phyloP scores from a whole-genome alignment of 305 asterid genomes.

The Rubia tinctorum region DNA sequence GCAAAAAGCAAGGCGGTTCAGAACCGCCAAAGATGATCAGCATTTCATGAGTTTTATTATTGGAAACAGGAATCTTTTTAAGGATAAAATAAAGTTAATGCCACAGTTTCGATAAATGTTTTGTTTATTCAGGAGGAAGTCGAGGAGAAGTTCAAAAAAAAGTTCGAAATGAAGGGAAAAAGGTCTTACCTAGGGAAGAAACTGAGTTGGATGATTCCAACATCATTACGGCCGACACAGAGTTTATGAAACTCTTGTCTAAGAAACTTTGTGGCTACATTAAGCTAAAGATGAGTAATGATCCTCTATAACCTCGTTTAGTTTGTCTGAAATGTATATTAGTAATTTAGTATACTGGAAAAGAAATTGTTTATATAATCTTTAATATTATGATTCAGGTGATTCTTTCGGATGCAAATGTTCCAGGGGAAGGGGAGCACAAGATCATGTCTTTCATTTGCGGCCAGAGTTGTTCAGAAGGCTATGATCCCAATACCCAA shows the following conservation, averaged over 20 bases:
- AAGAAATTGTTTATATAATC: not conserved
- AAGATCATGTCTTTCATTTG: slow-evolving; percentile 60
- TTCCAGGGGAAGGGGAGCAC: slow-evolving; percentile 75
- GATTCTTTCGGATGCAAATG: slow-evolving; percentile 58
- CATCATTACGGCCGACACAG: too few relatives aligned
- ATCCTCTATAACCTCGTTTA: slow-evolving; percentile 20
- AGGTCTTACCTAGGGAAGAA: too few relatives aligned
- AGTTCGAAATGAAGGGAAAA: too few relatives aligned
- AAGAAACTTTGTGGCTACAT: too few relatives aligned
- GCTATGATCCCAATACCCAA: slow-evolving; percentile 51
- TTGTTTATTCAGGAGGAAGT: slow-evolving; percentile 34
- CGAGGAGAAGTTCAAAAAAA: slow-evolving; percentile 38
- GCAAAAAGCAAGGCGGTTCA: slow-evolving; percentile 48
- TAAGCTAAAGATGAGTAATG: slow-evolving; percentile 21
- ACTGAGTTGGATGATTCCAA: too few relatives aligned
- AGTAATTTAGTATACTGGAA: not conserved
- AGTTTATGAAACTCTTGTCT: too few relatives aligned
- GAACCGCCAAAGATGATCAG: slow-evolving; percentile 38
- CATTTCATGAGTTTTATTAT: slow-evolving; percentile 27
- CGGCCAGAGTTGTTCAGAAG: slow-evolving; percentile 39
- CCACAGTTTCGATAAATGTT: not conserved
- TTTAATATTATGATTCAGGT: slow-evolving; percentile 31
- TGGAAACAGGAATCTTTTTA: too few relatives aligned
- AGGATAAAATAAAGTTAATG: too few relatives aligned
- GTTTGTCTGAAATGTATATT: not conserved